A percentile compares a stretch with the other conserved stretches of the same genome.
Conservation (phyloP, 768 basidiomycete species). For the Suillus decipiens region DNA sequence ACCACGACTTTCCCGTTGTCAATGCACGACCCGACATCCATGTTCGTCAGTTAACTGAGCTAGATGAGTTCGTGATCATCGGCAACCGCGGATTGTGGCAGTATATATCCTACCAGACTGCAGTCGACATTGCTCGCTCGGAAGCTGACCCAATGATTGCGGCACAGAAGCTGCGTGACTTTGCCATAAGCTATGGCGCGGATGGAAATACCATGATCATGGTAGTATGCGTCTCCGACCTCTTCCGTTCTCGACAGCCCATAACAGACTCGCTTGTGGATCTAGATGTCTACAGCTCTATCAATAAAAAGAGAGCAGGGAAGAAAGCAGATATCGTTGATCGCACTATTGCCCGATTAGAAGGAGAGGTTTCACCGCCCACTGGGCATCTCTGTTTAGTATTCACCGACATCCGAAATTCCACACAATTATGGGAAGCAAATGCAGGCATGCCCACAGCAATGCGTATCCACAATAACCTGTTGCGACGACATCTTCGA, state of each 20-base stretch:
- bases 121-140: conserved; percentile 90
- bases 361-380: conserved; percentile 81
- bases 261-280: conserved; percentile 37
- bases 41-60: conserved; percentile 67
- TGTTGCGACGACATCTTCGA: conserved; percentile 83
- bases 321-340: conserved; percentile 57
- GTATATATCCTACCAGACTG: conserved; percentile 90
- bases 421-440: conserved; percentile 94
- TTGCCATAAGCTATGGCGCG: conserved; percentile 95
- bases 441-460: conserved; percentile 95
- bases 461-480: conserved; percentile 85
- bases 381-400: conserved; percentile 87
- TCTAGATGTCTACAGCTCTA: conserved; percentile 30
- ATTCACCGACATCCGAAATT: conserved; percentile 98
- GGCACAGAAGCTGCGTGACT: conserved; percentile 94
- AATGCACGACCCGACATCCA: conserved; percentile 85
- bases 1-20: conserved; percentile 84
- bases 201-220: conserved; percentile 96
- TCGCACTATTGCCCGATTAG: conserved; percentile 61
- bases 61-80: conserved; percentile 96
- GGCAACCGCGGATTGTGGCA: conserved; percentile 95
- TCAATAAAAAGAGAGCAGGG: conserved; percentile 31
- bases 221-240: conserved; percentile 84
- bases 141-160: conserved; percentile 84
- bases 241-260: conserved; percentile 60